Conservation (phyloP, 768 basidiomycete genomes). For the Rhodotorula graminis region DNA sequence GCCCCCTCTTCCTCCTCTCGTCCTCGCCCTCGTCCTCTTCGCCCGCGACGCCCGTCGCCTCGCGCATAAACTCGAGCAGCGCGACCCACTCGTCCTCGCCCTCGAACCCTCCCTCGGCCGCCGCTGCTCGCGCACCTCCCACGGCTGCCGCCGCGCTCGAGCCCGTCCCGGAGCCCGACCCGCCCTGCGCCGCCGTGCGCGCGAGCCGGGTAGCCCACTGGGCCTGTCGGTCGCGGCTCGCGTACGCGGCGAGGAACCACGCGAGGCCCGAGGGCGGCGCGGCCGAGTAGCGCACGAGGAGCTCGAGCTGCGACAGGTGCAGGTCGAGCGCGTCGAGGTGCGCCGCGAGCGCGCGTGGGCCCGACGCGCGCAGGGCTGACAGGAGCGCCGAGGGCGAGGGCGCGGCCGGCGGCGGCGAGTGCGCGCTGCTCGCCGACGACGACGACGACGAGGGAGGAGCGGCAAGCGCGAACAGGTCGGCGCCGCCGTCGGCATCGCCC, state of each 20-base stretch:
- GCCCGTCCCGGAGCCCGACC: not conserved
- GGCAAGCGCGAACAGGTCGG: constrained; percentile 42
- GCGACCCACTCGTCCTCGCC: constrained; percentile 76
- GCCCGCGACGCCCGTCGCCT: constrained; percentile 52
- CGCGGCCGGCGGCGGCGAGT: constrained; percentile 51
- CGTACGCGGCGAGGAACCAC: constrained; percentile 82
- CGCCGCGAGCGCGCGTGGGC: constrained; percentile 61
- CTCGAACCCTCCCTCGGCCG: constrained; percentile 50
- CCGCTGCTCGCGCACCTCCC: constrained; percentile 44
- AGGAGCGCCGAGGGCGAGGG: constrained; percentile 64
- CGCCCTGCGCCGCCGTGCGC: constrained; percentile 49
- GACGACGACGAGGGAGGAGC: not conserved
- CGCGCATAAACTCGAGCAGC: constrained; percentile 83
- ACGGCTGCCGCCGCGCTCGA: too few species aligned
- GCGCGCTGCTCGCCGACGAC: constrained; percentile 51
- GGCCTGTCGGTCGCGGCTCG: constrained; percentile 64
- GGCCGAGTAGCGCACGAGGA: constrained; percentile 79
- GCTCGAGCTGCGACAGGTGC: constrained; percentile 89
- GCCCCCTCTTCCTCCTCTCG: constrained; percentile 54
- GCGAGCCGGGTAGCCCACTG: constrained; percentile 84
- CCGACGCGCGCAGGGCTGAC: constrained; percentile 67
- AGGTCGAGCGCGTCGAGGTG: constrained; percentile 87
- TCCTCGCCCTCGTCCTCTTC: constrained; percentile 55
- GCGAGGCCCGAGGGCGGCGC: constrained; percentile 62
- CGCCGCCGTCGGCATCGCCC: not conserved